These are phyloP conservation scores for Ophiostoma perfectum DNA, from an alignment of 2,329 filamentous ascomycete species.

Conservation along the genomic window DNA sequence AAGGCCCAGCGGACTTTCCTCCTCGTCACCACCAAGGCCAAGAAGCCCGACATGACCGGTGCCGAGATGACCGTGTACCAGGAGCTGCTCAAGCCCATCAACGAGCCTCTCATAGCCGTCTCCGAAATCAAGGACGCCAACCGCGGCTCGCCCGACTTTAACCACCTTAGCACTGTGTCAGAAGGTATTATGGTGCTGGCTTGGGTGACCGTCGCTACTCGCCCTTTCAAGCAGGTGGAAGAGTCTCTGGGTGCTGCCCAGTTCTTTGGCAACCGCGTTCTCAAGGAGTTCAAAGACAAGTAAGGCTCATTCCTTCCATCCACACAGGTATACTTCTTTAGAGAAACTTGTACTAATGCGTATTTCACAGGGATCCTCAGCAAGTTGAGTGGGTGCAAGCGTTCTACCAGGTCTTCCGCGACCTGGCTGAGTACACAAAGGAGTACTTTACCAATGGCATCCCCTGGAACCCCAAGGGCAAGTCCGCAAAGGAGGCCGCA, in stretches of 20 bases:
- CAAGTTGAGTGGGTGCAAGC: constrained; percentile 85
- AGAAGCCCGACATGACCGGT: constrained; percentile 71
- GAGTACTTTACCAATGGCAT: constrained; percentile 74
- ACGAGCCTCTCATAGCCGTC: constrained; percentile 72
- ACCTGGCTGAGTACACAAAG: constrained; percentile 77
- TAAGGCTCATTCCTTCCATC: constrained; percentile 27
- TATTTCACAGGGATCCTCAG: constrained; percentile 57
- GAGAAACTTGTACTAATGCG: background rate
- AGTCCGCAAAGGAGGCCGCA: constrained; percentile 62
- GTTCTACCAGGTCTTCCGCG: constrained; percentile 87
- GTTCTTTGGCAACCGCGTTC: constrained; percentile 89
- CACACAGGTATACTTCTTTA: background rate
- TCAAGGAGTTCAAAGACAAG: constrained; percentile 82
- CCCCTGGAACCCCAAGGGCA: constrained; percentile 76
- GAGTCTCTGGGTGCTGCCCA: constrained; percentile 79
- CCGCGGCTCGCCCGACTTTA: constrained; percentile 66
- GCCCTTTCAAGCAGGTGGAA: constrained; percentile 78
- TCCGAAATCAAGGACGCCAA: constrained; percentile 78
- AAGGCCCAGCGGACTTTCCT: constrained; percentile 81
- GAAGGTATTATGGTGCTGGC: constrained; percentile 85
- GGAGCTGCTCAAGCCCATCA: constrained; percentile 79
- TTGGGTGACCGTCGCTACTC: constrained; percentile 81
- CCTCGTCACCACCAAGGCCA: constrained; percentile 80
- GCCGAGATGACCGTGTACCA: constrained; percentile 60
- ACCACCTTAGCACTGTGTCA: constrained; percentile 78